Base-by-base conservation (phyloP, 1,284 basidiomycete species). In the Cutaneotrichosporon cyanovorans region DNA sequence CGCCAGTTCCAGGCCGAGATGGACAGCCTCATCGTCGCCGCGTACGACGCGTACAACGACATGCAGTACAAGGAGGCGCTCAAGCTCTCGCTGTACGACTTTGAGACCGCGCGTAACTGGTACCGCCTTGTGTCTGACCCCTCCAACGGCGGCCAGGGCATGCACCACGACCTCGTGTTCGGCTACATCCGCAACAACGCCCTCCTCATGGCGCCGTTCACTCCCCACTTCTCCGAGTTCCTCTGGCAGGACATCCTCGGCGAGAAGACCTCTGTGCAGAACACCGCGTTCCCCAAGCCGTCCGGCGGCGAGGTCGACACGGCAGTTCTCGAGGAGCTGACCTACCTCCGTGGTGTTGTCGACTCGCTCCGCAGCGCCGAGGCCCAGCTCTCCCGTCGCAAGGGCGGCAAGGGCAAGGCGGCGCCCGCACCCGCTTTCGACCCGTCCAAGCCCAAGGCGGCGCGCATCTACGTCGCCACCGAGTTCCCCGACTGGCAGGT, bases 401-500 rank as follows among this genome's bases (percentile, higher is more conserved):
- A 75, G 63, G 73, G 68, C 59, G 69, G 69, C 48, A 75, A 75
- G 63, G 73, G 68, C 59, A 69, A 56, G 44, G 68, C 68, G 73
- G 72, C 63, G 21, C 63, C 66, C 43, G 77, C 76, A 56, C 76
- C 73, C 43, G 67, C 75, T 9, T 71, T 76, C 63, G 87, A 93
- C 66, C 82, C 86, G 5, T 82, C 83, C 69, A 82, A 83, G 62
- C 82, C 89, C 4, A 93, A 90, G 75, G 81, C 80, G 44, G 84
- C 91, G 20, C 76, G 85, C 46, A 80, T 98, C 37, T 97, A 87
- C 71, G 87, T 97, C 40, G 88, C 95, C 42, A 87, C 81, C 37
- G 73, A 76, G 49, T 97, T 92, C 82, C 93, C 93, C 0, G 83
- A 82, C 56, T 98, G 93, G 92, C 93, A 99, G 70, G 81, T 90